Base-by-base conservation (phyloP, 1,284 basidiomycete genomes). In the Fomitopsis palustris region DNA sequence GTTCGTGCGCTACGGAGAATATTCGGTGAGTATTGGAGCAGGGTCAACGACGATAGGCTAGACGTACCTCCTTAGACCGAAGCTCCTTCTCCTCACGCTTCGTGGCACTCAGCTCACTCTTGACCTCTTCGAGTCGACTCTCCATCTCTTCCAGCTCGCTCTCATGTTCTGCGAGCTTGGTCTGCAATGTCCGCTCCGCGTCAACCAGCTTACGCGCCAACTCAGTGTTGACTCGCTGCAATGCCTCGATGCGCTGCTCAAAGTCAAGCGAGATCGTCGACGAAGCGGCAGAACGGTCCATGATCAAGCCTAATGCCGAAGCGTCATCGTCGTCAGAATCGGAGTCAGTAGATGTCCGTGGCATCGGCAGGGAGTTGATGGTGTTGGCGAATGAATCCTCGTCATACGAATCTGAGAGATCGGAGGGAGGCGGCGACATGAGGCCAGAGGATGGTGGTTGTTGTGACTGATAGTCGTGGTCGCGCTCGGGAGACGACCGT, bases 11-110 rank as follows among this genome's bases (percentile, higher is more conserved):
- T 88, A 66, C 39, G 55, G 62, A 60, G 39, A 37, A 57, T 47
- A 6, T 49, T 62, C 55, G 27, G 12, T 39, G 39, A 59, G 31
- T 53, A 35, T 49, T 31, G 37, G 17, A 41, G 39, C 53, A 55
- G 16, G 63, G 17, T 56, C 10, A 33, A 38, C 23, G 27, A 17
- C 27, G 25, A 17, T 56, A 45, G 38, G 38, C 31, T 60, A 72
- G 25, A 29, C 78, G 10, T 55, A 88, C 87, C 78, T 96, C 94
- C 73, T 94, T 94, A 12, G 82, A 78, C 51, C 90, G 80, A 62
- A 95, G 72, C 67, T 96, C 94, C 75, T 96, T 95, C 73, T 96
- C 93, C 65, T 96, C 92, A 47, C 90, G 82, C 71, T 92, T 90
- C 4, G 88, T 86, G 7, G 85, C 79, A 14, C 78, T 86, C 8